Conservation (phyloP, 78 protist species). For the Mastigamoeba balamuthi region DNA sequence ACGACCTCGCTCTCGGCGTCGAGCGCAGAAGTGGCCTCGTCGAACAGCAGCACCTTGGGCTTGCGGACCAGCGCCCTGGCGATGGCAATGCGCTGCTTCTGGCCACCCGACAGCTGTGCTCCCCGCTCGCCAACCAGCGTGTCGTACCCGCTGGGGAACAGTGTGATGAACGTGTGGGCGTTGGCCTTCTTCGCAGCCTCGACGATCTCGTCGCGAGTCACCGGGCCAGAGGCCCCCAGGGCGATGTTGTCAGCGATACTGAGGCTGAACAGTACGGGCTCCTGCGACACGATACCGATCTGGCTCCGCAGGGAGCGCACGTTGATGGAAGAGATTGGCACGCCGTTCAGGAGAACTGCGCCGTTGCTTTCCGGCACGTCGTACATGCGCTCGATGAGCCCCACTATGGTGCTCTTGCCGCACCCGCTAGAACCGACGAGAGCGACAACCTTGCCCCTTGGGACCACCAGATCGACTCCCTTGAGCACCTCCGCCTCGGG, state of each 20-base stretch:
- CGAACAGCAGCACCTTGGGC: slow-evolving; percentile 77
- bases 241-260: slow-evolving; percentile 67
- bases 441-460: slow-evolving; percentile 68
- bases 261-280: slow-evolving; percentile 64
- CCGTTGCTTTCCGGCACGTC: slow-evolving; percentile 62
- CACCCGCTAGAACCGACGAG: slow-evolving; percentile 82
- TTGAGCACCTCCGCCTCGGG: slow-evolving; percentile 28
- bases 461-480: slow-evolving; percentile 15
- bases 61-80: slow-evolving; percentile 80
- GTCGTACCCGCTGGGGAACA: slow-evolving; percentile 49
- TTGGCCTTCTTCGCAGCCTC: slow-evolving; percentile 72
- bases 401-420: slow-evolving; percentile 70
- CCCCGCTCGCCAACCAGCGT: slow-evolving; percentile 78
- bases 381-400: slow-evolving; percentile 52
- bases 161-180: slow-evolving; percentile 75
- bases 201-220: slow-evolving; percentile 48
- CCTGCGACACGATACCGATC: slow-evolving; percentile 72
- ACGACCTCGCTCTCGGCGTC: slow-evolving; percentile 75
- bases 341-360: slow-evolving; percentile 55
- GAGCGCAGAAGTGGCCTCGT: slow-evolving; percentile 95
- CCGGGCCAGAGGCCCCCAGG: slow-evolving; percentile 60
- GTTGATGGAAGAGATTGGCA: slow-evolving; percentile 25
- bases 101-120: slow-evolving; percentile 75
- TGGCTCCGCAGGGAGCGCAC: slow-evolving; percentile 45
- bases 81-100: slow-evolving; percentile 83